phyloP scores from a whole-genome alignment of 202 grass and related monocot species.

The Musa balbisiana region DNA sequence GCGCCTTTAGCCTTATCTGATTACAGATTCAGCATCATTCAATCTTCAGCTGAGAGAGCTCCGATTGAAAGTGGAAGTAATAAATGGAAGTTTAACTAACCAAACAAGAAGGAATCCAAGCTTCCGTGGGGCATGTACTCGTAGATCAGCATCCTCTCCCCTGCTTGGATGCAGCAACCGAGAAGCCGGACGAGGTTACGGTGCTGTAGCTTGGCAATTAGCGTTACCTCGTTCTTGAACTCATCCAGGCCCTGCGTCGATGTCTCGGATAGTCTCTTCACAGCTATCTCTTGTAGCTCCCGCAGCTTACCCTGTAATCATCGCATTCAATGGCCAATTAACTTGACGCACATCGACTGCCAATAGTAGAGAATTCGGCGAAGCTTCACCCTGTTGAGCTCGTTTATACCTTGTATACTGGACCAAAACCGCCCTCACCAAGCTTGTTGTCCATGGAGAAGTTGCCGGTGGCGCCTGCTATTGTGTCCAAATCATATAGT shows the following conservation, averaged over 20 bases:
- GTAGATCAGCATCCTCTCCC: neutral
- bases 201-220: neutral
- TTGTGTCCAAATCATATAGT: conserved; percentile 36
- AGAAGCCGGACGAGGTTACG: neutral
- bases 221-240: neutral
- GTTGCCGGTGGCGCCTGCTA: conserved; percentile 42
- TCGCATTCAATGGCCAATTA: neutral
- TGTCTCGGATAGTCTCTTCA: conserved; percentile 45
- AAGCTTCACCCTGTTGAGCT: too few relatives aligned
- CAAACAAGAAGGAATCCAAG: conserved; percentile 35
- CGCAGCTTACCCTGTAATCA: conserved; percentile 33
- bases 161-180: neutral
- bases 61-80: neutral
- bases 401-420: conserved; percentile 48
- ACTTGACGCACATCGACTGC: neutral
- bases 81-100: conserved; percentile 1
- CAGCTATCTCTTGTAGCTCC: conserved; percentile 49
- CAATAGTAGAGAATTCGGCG: neutral
- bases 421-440: conserved; percentile 50
- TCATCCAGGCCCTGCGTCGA: conserved; percentile 15
- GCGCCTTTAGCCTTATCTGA: conserved; percentile 34
- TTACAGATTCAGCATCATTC: conserved; percentile 3
- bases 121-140: conserved; percentile 35
- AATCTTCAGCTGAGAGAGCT: conserved; percentile 3
- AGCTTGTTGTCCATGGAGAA: conserved; percentile 51